Evolutionary conservation across 23 red algal genomes (phyloP).

Genomic region (Gracilaria domingensis): DNA sequence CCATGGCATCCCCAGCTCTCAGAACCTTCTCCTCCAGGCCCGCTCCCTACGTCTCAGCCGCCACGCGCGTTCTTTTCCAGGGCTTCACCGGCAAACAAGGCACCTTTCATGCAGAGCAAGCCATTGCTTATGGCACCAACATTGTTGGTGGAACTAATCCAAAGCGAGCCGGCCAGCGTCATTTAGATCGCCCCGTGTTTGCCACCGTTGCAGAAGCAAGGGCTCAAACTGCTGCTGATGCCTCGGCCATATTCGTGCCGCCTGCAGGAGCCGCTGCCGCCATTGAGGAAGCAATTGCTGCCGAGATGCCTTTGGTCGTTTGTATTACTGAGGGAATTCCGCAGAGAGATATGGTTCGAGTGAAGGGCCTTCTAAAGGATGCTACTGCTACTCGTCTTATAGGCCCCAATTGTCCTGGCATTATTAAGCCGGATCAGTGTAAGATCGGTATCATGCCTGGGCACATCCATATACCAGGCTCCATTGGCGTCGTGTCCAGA

Average conservation of each 20-base stretch:
- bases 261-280: conserved; percentile 90
- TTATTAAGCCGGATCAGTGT: conserved; percentile 92
- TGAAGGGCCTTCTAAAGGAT: conserved; percentile 77
- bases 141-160: conserved; percentile 95
- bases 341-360: conserved; percentile 97
- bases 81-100: conserved; percentile 99
- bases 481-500: conserved; percentile 94
- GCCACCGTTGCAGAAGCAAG: conserved; percentile 89
- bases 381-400: conserved; percentile 84
- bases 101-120: conserved; percentile 96
- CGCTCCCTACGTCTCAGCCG: conserved; percentile 76
- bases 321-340: conserved; percentile 99
- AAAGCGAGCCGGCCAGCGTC: conserved; percentile 85
- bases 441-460: conserved; percentile 99
- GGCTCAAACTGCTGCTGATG: conserved; percentile 87
- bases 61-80: conserved; percentile 95
- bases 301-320: conserved; percentile 94
- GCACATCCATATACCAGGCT: conserved; percentile 80
- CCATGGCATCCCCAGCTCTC: conserved; percentile 19
- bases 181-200: conserved; percentile 96
- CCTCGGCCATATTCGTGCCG: conserved; percentile 94
- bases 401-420: conserved; percentile 99
- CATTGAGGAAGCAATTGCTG: conserved; percentile 96
- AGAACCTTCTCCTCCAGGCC: conserved; percentile 61
- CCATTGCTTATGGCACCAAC: conserved; percentile 94